Evolutionary conservation across 345 rosid genomes (phyloP), one percentile per base, ranked within the genome.

Genomic region (Citrus trifoliata): DNA sequence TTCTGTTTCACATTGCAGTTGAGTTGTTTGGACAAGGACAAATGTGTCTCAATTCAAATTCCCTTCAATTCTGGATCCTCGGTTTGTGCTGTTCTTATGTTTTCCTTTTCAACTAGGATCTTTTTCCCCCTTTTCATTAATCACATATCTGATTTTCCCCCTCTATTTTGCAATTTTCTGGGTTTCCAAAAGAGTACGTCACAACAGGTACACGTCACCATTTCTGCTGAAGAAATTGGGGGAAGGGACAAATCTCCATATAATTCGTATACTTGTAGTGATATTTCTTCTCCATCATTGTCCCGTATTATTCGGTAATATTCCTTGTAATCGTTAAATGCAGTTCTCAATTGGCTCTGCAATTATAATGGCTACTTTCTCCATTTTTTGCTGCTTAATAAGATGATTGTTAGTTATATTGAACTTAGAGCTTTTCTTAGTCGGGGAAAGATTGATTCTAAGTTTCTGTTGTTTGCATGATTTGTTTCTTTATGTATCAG

Each of bases 151-250:
- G 33, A 60, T 63, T 73, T 42, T 64, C 71, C 7, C 35, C n/a
- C 56, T 14, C 8, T 48, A 10, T 16, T 78, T 61, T 73, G 65
- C 65, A 53, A 33, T 75, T 77, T 10, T 77, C 70, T 79, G 28
- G 62, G 22, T 75, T 82, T 78, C 56, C 74, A 33, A 86, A 96
- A 96, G 99, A 90, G 82, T 85, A 79, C 88, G 38, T 84, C 89
- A 24, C 94, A 86, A 81, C 87, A 81, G 76, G 82, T 97, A 67
- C 93, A 86, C 61, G 93, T 93, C 78, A 83, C 88, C 70, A 84
- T 97, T 74, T 88, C 91, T 75, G 98, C 95, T 14, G 98, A 93
- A 87, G 99, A 93, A 86, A 83, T 88, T 89, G 97, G 98, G 76
- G 88, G 90, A 42, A 91, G 84, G 82, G 99, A 94, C 83, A 92